Evolutionary conservation across 2,329 filamentous ascomycete species (phyloP), one percentile per base, ranked within the genome.

Genomic region (Epichloe brachyelytri): DNA sequence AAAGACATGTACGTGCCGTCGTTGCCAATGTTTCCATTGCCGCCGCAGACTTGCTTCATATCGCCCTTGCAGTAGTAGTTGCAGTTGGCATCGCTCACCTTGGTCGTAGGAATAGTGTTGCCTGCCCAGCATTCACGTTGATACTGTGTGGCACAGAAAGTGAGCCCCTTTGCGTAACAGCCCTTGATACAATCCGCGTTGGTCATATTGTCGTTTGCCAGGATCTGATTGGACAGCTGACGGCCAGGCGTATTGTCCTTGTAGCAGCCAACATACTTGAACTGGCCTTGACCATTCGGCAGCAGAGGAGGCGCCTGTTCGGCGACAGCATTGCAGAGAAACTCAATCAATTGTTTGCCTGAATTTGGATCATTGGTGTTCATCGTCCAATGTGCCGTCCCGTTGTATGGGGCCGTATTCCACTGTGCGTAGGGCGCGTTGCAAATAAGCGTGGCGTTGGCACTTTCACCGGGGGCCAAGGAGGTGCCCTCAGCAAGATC

Each of bases 401-500:
- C 73, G 4, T 64, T 65, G 54, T 75, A 78, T 0, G 72, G 60
- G n/a, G 76, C 68, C 1, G 70, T 62, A 55, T 82, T 80, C 68
- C 77, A 77, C 54, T 80, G 77, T 0, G 69, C 67, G 59, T 79
- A 78, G 8, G 77, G 77, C 0, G 74, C 75, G 2, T 74, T 69
- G 56, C 79, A 82, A 53, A 73, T 75, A 7, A 82, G 61, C 0
- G 66, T 70, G 2, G 78, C 79, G 0, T 71, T 75, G 2, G 69
- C 69, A 45, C 68, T 78, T 56, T 78, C 59, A 0, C 75, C 75
- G 0, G 76, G 70, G 0, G 63, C 62, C 1, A 82, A 63, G 1
- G 67, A 63, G 0, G 73, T 77, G 3, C 79, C 79, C 57, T 82
- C 79, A 0, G 73, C 77, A 1, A 82, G 70, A 46, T 80, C 78